phyloP scores from a whole-genome alignment of 768 basidiomycete species.

The Termitomyces sp. region DNA sequence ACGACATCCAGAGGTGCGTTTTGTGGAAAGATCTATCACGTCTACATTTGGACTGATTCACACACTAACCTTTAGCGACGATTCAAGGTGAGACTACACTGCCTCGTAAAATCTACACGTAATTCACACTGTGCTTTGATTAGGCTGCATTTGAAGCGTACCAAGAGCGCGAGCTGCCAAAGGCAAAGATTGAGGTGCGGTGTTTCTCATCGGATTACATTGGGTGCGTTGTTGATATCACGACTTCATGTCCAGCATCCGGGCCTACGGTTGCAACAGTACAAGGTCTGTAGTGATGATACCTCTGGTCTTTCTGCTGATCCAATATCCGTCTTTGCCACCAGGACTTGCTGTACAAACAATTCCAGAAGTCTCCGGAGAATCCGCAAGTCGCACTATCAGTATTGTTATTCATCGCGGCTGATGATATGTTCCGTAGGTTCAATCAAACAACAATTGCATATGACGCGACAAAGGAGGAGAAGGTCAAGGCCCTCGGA shows the following conservation, averaged over 20 bases:
- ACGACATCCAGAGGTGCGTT: constrained; percentile 82
- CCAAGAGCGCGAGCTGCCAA: constrained; percentile 80
- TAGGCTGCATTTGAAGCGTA: constrained; percentile 90
- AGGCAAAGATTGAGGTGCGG: constrained; percentile 64
- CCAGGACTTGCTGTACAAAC: constrained; percentile 84
- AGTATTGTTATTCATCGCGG: not conserved
- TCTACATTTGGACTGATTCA: constrained; percentile 5
- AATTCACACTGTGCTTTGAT: constrained; percentile 5
- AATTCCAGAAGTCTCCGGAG: constrained; percentile 95
- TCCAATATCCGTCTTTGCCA: constrained; percentile 3
- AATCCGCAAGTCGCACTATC: constrained; percentile 64
- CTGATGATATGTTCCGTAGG: constrained; percentile 27
- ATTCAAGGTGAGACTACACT: constrained; percentile 58
- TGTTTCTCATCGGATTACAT: not conserved
- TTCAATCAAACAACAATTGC: constrained; percentile 79
- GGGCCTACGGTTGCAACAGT: constrained; percentile 87
- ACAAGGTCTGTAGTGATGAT: constrained; percentile 45
- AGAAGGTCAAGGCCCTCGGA: constrained; percentile 71
- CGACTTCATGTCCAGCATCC: constrained; percentile 53
- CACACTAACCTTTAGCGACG: constrained; percentile 51
- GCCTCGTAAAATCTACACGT: not conserved
- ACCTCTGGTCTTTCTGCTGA: not conserved
- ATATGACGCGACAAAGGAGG: constrained; percentile 87
- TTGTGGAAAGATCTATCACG: not conserved
- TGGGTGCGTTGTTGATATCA: not conserved